These are phyloP conservation scores for Candida methanosorbosa DNA, from an alignment of 805 yeast species.

Conservation along the genomic window DNA sequence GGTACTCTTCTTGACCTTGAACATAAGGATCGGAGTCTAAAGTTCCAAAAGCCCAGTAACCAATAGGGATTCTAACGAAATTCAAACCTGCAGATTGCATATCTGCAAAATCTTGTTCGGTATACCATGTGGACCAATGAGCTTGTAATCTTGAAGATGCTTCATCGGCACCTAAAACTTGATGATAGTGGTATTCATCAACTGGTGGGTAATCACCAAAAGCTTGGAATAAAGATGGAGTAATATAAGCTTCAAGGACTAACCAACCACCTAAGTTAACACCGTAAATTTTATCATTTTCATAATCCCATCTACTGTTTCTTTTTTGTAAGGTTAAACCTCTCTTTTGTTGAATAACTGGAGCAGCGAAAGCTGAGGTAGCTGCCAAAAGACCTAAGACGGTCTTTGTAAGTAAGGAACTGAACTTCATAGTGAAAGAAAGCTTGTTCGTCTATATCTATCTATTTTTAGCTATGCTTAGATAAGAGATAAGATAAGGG, in stretches of 20 bases:
- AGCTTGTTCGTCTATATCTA: no score
- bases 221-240: slow-evolving; percentile 49
- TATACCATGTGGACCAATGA: slow-evolving; percentile 55
- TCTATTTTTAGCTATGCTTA: no score
- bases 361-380: slow-evolving; percentile 17
- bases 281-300: slow-evolving; percentile 34
- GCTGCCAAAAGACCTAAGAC: slow-evolving; percentile 2
- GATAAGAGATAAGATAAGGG: no score
- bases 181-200: slow-evolving; percentile 52
- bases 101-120: slow-evolving; percentile 46
- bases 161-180: slow-evolving; percentile 36
- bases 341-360: no score
- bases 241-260: slow-evolving; percentile 61
- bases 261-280: slow-evolving; percentile 68
- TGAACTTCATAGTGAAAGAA: no score
- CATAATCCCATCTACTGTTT: slow-evolving; percentile 24
- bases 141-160: slow-evolving; percentile 32
- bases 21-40: slow-evolving; percentile 52
- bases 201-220: slow-evolving; percentile 35
- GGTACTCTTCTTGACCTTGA: slow-evolving; percentile 54
- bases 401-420: background rate
- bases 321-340: slow-evolving; percentile 19
- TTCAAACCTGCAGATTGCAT: slow-evolving; percentile 50
- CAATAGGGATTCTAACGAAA: slow-evolving; percentile 69
- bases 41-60: slow-evolving; percentile 69